Evolutionary conservation across 768 basidiomycete species (phyloP), one percentile per base, ranked within the genome.

Genomic region (Naganishia friedmannii): DNA sequence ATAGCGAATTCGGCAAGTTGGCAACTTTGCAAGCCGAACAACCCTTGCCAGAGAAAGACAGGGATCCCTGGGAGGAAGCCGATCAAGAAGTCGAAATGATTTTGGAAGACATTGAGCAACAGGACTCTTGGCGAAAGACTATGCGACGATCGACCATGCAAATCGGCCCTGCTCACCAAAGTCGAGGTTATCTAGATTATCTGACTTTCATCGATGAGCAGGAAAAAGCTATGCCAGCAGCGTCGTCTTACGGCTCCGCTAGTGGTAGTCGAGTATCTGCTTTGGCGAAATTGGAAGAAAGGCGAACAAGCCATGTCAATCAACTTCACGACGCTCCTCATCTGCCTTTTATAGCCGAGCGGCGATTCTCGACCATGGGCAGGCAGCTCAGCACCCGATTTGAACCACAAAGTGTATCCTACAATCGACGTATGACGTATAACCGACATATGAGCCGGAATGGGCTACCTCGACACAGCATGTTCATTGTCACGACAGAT

Each of bases 1-100:
- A 79, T 2, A 90, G 90, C 32, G 89, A 89, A 73, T 97, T 94
- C 81, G 83, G 84, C 34, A 81, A 81, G 71, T 90, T 96, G 88
- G 83, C 88, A 69, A 82, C 82, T 54, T 77, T 83, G 15, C 90
- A 88, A 79, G 82, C 82, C 19, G 80, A 83, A 21, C 84, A 75
- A 46, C 80, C 81, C 3, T 57, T 81, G 6, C 78, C 76, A 19
- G 78, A 79, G 7, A 82, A 84, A 51, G 83, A 83, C 31, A 73
- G 72, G 73, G 70, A 74, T 70, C 58, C 60, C 3, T 73, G 72
- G 73, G 63, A 68, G 31, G 69, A 71, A n/a, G 73, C 70, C 60
- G 74, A 51, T 10, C 82, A 84, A n/a, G 82, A 84, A 15, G 84
- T 85, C 19, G 84, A 83, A 12, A 80, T 85, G 39, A 60, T 69